Evolutionary conservation across 352 stramenopile species (phyloP).

Genomic region (Poterioochromonas sp.): DNA sequence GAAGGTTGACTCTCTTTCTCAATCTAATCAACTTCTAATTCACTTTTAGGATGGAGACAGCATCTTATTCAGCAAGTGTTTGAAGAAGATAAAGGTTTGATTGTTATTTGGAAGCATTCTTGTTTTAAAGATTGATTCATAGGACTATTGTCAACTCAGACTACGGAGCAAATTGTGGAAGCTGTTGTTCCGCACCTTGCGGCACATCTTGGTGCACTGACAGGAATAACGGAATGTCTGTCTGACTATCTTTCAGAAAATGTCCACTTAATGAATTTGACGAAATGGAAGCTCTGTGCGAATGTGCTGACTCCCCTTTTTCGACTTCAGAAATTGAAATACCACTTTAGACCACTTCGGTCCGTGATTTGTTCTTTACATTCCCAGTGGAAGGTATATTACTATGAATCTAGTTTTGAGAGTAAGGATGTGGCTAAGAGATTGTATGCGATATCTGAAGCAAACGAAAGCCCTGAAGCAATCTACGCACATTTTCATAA

Average conservation of each 20-base stretch:
- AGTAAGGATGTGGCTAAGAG: not conserved
- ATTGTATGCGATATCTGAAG: not conserved
- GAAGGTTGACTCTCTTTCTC: not conserved
- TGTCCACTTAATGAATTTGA: not conserved
- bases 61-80: not conserved
- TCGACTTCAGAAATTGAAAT: not conserved
- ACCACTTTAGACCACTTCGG: not conserved
- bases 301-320: not conserved
- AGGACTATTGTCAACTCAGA: not conserved
- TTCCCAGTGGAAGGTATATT: not conserved
- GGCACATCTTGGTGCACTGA: slow-evolving; percentile 2
- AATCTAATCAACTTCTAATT: not conserved
- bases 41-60: too few relatives aligned
- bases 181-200: slow-evolving; percentile 1
- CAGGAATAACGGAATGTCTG: not conserved
- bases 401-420: not conserved
- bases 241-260: not conserved
- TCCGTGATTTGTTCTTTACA: not conserved
- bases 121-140: too few relatives aligned
- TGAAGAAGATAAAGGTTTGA: not conserved
- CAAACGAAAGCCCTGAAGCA: not conserved
- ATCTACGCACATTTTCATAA: too few relatives aligned
- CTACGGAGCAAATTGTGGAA: not conserved
- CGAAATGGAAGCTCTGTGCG: not conserved
- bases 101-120: not conserved